Conservation (phyloP, 106 monocot species). For the Gastrodia elata region DNA sequence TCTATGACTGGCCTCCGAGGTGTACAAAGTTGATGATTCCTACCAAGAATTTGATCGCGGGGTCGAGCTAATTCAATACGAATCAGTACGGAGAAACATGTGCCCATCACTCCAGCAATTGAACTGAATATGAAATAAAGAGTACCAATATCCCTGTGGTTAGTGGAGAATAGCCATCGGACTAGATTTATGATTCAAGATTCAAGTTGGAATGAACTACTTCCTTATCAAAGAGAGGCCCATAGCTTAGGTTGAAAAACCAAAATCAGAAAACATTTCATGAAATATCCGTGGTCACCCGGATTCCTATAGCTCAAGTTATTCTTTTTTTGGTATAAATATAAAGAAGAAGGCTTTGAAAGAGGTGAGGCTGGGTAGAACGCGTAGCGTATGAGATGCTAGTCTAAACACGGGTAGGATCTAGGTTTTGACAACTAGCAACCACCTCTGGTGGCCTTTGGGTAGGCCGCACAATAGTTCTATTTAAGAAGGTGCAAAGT, state of each 20-base stretch:
- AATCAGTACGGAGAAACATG: slow-evolving; percentile 18
- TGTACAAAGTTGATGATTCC: slow-evolving; percentile 8
- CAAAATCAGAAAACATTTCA: neutral
- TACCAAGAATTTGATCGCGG: slow-evolving; percentile 8
- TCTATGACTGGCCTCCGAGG: no score
- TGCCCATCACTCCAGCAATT: slow-evolving; percentile 19
- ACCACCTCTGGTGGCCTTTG: no score
- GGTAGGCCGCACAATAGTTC: no score
- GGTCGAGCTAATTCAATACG: slow-evolving; percentile 16
- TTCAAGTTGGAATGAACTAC: neutral
- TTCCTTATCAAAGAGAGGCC: neutral
- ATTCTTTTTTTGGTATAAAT: slow-evolving; percentile 4
- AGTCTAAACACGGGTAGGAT: no score
- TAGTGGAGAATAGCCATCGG: slow-evolving; percentile 14
- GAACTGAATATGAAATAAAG: slow-evolving; percentile 18
- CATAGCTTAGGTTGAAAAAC: neutral
- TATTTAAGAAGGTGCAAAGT: no score
- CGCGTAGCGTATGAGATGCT: no score
- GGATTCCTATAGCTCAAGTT: neutral
- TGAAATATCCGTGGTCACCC: neutral
- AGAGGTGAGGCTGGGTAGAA: no score
- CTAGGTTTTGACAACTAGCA: no score
- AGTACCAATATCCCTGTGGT: slow-evolving; percentile 18
- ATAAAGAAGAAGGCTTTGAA: no score
- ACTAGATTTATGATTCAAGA: slow-evolving; percentile 6